Conservation (phyloP, 345 rosid species). For the Populus simonii region DNA sequence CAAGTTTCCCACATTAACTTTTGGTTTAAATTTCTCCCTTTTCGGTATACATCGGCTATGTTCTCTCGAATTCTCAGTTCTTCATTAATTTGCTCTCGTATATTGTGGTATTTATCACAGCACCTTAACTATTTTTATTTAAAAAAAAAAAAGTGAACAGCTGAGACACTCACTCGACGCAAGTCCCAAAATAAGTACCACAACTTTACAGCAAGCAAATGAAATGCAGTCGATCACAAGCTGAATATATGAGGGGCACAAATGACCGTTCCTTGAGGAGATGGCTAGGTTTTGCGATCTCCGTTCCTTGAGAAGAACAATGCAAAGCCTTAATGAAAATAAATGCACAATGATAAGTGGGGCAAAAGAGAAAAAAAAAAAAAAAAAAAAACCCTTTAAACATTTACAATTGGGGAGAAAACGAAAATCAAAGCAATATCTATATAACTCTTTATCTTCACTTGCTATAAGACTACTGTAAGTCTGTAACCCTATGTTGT, state of each 20-base stretch:
- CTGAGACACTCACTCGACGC: background rate
- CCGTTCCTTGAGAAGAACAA: constrained; percentile 1
- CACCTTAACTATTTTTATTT: too few species aligned
- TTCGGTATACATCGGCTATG: too few species aligned
- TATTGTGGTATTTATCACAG: background rate
- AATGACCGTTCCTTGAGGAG: too few species aligned
- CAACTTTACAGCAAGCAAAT: background rate
- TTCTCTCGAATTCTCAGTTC: too few species aligned
- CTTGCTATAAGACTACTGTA: constrained; percentile 11
- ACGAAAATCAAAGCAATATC: background rate
- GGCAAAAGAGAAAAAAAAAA: too few species aligned
- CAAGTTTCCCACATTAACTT: too few species aligned
- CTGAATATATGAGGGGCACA: background rate
- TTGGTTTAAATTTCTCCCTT: too few species aligned
- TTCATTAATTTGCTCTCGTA: too few species aligned
- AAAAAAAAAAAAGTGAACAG: too few species aligned
- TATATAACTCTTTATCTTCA: constrained; percentile 4
- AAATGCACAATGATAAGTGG: too few species aligned
- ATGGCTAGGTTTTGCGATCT: background rate
- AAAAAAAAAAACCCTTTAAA: constrained; percentile 4
- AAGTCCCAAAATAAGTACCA: background rate
- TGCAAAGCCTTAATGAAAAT: background rate
- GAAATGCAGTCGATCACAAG: background rate
- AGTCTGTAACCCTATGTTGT: background rate
- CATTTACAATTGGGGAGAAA: constrained; percentile 15